Evolutionary conservation across 2,329 filamentous ascomycete species (phyloP).

Genomic region (Ceratocystis lukuohia): DNA sequence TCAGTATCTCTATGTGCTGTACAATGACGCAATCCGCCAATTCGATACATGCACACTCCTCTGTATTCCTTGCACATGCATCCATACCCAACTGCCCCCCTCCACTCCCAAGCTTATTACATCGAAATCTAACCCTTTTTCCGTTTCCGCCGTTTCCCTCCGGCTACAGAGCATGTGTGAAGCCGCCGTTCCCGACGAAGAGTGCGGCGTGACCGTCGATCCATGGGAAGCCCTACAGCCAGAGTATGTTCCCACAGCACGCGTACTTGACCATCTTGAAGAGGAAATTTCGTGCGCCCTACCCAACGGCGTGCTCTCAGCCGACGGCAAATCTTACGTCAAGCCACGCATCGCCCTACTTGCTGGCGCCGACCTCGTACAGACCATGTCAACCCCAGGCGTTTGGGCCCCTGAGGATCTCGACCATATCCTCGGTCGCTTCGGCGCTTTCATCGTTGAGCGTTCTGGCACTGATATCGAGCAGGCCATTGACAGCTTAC

Average conservation of each 20-base stretch:
- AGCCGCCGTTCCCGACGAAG: conserved; percentile 60
- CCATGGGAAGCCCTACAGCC: conserved; percentile 73
- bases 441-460: conserved; percentile 77
- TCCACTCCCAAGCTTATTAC: not conserved
- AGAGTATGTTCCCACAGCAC: conserved; percentile 76
- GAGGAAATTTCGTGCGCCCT: conserved; percentile 69
- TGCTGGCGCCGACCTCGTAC: conserved; percentile 62
- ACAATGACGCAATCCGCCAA: conserved; percentile 10
- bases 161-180: conserved; percentile 55
- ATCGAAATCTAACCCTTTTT: conserved; percentile 3
- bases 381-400: conserved; percentile 57
- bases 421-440: conserved; percentile 73
- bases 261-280: conserved; percentile 82
- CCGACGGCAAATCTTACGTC: conserved; percentile 48
- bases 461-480: conserved; percentile 79
- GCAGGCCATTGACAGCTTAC: conserved; percentile 68
- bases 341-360: conserved; percentile 64
- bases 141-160: not conserved
- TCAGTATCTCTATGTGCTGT: not conserved
- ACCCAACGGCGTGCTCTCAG: conserved; percentile 59
- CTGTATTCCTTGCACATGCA: conserved; percentile 7
- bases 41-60: not conserved
- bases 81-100: not conserved
- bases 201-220: conserved; percentile 69
- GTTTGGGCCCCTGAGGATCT: conserved; percentile 79